Evolutionary conservation across 164 flowering plant genomes (phyloP).

Genomic region (Vitis labrusca): DNA sequence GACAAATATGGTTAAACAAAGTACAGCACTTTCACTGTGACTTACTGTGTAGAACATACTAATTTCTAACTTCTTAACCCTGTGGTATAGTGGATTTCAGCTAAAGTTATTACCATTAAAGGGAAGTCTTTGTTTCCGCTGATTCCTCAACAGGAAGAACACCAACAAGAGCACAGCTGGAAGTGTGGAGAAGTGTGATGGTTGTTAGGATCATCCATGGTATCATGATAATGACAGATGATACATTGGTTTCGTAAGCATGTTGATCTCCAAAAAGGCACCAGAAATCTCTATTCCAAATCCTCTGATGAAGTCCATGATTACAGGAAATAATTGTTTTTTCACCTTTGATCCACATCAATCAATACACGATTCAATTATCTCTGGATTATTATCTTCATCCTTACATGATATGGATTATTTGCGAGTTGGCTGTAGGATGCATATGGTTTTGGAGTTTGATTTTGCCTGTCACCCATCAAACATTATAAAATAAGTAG

Average conservation of each 20-base stretch:
- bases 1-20: not conserved
- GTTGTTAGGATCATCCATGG: too few species aligned
- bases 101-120: not conserved
- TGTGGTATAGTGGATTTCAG: not conserved
- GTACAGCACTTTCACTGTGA: not conserved
- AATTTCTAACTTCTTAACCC: not conserved
- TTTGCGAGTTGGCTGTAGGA: not conserved
- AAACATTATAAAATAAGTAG: not conserved
- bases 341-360: too few species aligned
- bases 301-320: not conserved
- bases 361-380: not conserved
- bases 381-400: not conserved
- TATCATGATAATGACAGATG: too few species aligned
- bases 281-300: not conserved
- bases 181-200: too few species aligned
- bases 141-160: constrained; percentile 2
- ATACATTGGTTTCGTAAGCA: not conserved
- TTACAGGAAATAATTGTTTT: not conserved
- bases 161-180: too few species aligned
- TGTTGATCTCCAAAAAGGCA: not conserved
- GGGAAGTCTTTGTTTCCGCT: not conserved
- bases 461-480: not conserved
- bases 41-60: not conserved
- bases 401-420: not conserved
- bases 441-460: not conserved